A percentile compares a stretch with the other conserved stretches of the same genome.
Conservation (phyloP, 768 basidiomycete species). For the Termitomyces titanicus region DNA sequence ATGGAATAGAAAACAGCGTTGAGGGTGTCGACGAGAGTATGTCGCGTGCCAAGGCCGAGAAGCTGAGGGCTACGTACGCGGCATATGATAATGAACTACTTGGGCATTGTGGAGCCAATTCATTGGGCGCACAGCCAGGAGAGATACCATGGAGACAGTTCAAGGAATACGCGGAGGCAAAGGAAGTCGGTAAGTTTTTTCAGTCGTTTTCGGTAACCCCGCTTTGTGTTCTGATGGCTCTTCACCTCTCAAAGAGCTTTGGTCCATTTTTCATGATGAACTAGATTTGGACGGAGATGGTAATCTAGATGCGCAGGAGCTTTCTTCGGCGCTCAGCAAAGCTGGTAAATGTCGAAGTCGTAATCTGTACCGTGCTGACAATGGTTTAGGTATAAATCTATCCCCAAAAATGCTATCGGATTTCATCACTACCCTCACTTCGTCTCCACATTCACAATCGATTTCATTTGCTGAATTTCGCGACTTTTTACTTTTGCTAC, state of each 20-base stretch:
- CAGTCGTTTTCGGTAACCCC: constrained; percentile 5
- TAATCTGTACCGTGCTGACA: constrained; percentile 1
- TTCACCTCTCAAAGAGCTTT: constrained; percentile 60
- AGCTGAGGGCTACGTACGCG: constrained; percentile 68
- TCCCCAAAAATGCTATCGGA: constrained; percentile 69
- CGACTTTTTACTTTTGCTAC: constrained; percentile 84
- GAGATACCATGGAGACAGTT: constrained; percentile 71
- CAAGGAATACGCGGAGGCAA: constrained; percentile 69
- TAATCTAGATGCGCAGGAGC: constrained; percentile 57
- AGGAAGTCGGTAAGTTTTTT: constrained; percentile 68
- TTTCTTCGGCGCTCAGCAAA: constrained; percentile 47
- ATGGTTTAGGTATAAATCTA: constrained; percentile 64
- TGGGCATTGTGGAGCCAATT: constrained; percentile 44
- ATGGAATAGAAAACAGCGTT: constrained; percentile 4
- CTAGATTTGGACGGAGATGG: constrained; percentile 90
- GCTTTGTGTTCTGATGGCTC: constrained; percentile 12
- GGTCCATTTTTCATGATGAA: constrained; percentile 88
- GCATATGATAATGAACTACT: constrained; percentile 79
- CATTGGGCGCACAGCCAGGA: constrained; percentile 34
- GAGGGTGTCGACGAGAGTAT: constrained; percentile 23
- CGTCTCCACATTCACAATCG: constrained; percentile 60
- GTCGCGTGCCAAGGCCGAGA: constrained; percentile 60
- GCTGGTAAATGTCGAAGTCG: constrained; percentile 48
- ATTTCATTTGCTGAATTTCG: constrained; percentile 85
- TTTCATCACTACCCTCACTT: constrained; percentile 76